Evolutionary conservation across 1,284 basidiomycete species (phyloP), one percentile per base, ranked within the genome.

Genomic region (Malassezia arunalokei): DNA sequence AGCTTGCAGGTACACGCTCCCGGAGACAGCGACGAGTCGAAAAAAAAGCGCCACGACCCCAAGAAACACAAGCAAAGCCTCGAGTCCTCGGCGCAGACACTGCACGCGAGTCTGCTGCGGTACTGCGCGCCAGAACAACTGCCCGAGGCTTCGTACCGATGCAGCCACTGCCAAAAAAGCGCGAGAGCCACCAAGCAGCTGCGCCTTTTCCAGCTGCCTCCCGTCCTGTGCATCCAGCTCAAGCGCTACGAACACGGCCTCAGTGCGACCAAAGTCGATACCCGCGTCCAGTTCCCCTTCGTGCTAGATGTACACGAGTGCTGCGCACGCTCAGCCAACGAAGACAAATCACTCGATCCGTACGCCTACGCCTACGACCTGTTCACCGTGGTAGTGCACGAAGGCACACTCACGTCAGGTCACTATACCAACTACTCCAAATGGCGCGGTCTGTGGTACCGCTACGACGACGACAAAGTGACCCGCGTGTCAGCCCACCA

Each of bases 201-300:
- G 47, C 86, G 83, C 59, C 83, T 96, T 62, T 81, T 80, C 51
- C 84, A 84, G 58, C 78, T 98, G 4, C 90, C 92, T 0, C 85
- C 87, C 0, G 88, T 94, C 0, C 77, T 98, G 41, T 88, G 86
- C 63, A 87, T 96, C 63, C 92, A 96, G 73, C 84, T 98, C 76
- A 98, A 96, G 88, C 83, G 91, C 3, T 96, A 95, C 73, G 91
- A 94, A 66, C 89, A 95, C 65, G 78, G 80, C 24, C 80, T 86
- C 2, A 40, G 56, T 6, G 55, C 62, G 0, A 40, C 53, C 37
- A 96, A 96, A 76, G 84, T 96, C 51, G 89, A 92, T 66, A 79
- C 82, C 1, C 81, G 80, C 24, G 83, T 96, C 46, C 81, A 82
- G 2, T 89, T 94, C 70, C 88, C 91, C 0, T 80, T 83, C 3